A percentile compares a stretch with the other conserved stretches of the same genome.
Evolutionary conservation across 306 rosid genomes (phyloP).

Genomic region (Cyamopsis tetragonoloba): DNA sequence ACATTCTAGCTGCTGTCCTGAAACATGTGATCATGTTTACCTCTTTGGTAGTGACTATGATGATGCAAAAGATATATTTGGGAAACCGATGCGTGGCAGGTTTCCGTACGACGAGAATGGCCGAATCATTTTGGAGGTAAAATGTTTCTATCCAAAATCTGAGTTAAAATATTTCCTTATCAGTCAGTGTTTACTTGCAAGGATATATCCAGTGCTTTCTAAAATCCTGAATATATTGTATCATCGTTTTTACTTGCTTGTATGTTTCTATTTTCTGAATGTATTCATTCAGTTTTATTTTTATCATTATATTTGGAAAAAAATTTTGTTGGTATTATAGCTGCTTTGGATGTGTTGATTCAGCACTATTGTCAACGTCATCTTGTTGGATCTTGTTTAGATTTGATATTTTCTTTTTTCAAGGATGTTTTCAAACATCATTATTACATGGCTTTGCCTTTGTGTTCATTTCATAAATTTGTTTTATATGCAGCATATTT

Average conservation of each 20-base stretch:
- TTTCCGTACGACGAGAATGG: conserved; percentile 89
- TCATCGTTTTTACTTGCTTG: neutral
- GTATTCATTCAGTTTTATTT: neutral
- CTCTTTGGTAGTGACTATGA: conserved; percentile 86
- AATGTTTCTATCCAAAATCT: conserved; percentile 17
- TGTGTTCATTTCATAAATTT: neutral
- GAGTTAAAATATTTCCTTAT: conserved; percentile 23
- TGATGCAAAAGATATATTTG: conserved; percentile 84
- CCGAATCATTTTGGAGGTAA: conserved; percentile 88
- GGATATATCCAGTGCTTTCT: neutral
- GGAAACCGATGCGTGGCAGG: conserved; percentile 85
- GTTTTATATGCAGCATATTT: neutral
- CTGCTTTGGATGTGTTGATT: conserved; percentile 1
- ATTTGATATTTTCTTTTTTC: neutral
- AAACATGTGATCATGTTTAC: conserved; percentile 89
- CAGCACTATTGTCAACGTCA: conserved; percentile 4
- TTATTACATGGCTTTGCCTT: neutral
- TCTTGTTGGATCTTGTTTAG: neutral
- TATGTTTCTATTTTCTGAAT: neutral
- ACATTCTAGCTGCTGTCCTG: conserved; percentile 63
- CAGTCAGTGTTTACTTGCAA: conserved; percentile 6
- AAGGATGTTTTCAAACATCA: neutral
- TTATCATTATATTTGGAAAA: conserved; percentile 14
- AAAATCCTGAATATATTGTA: neutral
- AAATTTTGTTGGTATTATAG: neutral